Evolutionary conservation across 164 flowering plant genomes (phyloP).

Genomic region (Magnolia changhungtana): DNA sequence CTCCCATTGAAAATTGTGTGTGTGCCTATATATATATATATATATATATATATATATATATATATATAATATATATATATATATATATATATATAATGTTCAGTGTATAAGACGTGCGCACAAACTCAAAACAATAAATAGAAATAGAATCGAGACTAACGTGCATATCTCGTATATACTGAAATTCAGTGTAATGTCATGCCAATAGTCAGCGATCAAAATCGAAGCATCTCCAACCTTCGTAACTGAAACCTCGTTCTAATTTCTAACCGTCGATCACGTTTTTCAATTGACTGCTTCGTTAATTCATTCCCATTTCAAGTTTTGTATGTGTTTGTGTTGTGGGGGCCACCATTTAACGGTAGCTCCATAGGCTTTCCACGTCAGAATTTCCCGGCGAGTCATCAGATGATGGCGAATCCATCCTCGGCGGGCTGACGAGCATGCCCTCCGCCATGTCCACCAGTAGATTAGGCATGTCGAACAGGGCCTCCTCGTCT

Average conservation of each 20-base stretch:
- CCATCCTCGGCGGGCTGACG: constrained; percentile 52
- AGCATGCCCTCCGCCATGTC: constrained; percentile 70
- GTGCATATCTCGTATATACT: no score
- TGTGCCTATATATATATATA: no score
- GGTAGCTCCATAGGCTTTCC: constrained; percentile 44
- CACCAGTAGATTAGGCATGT: constrained; percentile 52
- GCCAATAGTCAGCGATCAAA: not conserved
- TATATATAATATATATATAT: no score
- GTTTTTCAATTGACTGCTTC: not conserved
- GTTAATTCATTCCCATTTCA: not conserved
- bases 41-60: no score
- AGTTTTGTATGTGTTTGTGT: not conserved
- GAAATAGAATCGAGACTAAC: no score
- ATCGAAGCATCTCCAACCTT: not conserved
- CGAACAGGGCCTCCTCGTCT: constrained; percentile 47
- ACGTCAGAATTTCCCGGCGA: constrained; percentile 30
- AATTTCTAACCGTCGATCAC: not conserved
- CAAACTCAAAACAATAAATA: no score
- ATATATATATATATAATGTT: no score
- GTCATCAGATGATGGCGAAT: constrained; percentile 24
- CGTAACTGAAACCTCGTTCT: not conserved
- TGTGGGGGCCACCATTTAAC: not conserved
- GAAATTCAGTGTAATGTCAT: no score
- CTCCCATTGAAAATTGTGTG: no score
- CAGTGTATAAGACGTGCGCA: no score